Base-by-base conservation (phyloP, 202 grass and related monocot genomes). In the Carex arenaria region DNA sequence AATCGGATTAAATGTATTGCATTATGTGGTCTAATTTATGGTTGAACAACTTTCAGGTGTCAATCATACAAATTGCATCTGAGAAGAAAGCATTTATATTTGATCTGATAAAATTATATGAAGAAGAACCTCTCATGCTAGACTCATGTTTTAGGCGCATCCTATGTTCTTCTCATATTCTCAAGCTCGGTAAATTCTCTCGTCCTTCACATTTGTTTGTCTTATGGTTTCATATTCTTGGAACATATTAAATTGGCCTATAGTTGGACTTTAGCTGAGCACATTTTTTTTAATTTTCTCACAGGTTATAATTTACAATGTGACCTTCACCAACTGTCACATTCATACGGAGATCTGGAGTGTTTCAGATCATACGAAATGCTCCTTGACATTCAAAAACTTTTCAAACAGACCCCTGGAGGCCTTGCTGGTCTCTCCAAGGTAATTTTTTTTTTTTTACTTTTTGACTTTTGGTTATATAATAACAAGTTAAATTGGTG, bases 41-140 rank as follows among this genome's bases (percentile, higher is more conserved):
- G 51, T 59, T 77, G 30, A 36, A 57, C 51, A 49, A 76, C 26
- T 77, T 77, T 77, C 80, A 98, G 95, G 95, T 98, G 11, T 91
- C 95, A 53, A 98, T 98, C 20, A 93, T 98, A 80, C 95, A 98
- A 91, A 94, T 98, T 57, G 90, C 95, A 40, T 98, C 95, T 89
- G 90, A 98, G 84, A 93, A 91, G 75, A 82, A 81, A 89, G 95
- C 90, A 11, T 98, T 94, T 72, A 98, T 98, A 68, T 98, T 98
- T 86, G 95, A 98, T 91, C 84, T 98, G 84, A 98, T 98, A 82
- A 98, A 94, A 80, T 84, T 98, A 56, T 97, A 94, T 61, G 85
- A 93, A 84, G 87, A 93, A 90, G 90, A 94, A 10, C 85, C 84
- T 22, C 85, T 87, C 86, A 69, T 80, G 82, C 86, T 97, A 82